phyloP scores from a whole-genome alignment of 331 rosid species.

The Acacia concinna region DNA sequence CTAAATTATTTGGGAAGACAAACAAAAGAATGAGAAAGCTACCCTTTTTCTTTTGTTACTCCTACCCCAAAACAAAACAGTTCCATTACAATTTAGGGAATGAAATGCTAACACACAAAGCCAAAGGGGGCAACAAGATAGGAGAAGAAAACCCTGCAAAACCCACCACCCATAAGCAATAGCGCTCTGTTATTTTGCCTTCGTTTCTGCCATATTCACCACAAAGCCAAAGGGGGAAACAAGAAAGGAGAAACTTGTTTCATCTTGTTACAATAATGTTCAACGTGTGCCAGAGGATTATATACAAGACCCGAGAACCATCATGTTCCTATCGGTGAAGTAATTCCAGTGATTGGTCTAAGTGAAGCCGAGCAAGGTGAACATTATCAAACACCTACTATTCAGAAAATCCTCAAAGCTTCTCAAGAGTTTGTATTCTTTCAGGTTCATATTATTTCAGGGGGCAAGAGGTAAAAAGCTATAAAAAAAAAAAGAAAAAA shows the following conservation, averaged over 20 bases:
- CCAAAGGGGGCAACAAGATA: slow-evolving; percentile 21
- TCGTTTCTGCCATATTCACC: slow-evolving; percentile 29
- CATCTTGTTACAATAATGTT: background rate
- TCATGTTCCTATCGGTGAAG: background rate
- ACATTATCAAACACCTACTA: background rate
- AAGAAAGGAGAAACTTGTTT: background rate
- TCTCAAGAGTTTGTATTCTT: slow-evolving; percentile 4
- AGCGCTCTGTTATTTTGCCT: slow-evolving; percentile 41
- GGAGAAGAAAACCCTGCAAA: slow-evolving; percentile 57
- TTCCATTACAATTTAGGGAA: slow-evolving; percentile 56
- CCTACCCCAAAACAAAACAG: slow-evolving; percentile 43
- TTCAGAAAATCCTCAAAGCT: background rate
- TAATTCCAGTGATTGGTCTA: too few relatives aligned
- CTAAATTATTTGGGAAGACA: slow-evolving; percentile 67
- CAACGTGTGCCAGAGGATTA: background rate
- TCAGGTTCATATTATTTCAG: background rate
- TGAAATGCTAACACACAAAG: slow-evolving; percentile 37
- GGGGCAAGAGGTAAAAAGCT: too few relatives aligned
- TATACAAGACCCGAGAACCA: background rate
- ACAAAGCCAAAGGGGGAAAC: too few relatives aligned
- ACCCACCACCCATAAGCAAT: slow-evolving; percentile 40
- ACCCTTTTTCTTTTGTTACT: slow-evolving; percentile 42
- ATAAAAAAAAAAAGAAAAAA: too few relatives aligned
- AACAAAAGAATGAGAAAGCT: slow-evolving; percentile 53
- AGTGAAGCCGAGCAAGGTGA: background rate